These are phyloP conservation scores for Diplodia scrobiculata DNA, from an alignment of 2,329 filamentous ascomycete genomes.

Conservation along the genomic window DNA sequence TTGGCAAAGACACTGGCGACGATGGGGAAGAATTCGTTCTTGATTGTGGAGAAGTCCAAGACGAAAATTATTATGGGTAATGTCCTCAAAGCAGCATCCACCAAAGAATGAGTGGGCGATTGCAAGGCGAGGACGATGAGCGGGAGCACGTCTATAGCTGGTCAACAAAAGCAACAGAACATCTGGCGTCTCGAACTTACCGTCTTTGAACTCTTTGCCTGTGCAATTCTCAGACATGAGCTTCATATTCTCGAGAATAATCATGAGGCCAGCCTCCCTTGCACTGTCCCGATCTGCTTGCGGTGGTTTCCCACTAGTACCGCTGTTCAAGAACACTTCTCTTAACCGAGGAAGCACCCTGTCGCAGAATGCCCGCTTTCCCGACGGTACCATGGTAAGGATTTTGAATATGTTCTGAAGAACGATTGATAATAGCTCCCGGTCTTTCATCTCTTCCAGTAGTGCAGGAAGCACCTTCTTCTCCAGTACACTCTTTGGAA, in stretches of 20 bases:
- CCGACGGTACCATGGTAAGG: constrained; percentile 73
- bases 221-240: constrained; percentile 77
- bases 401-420: constrained; percentile 93
- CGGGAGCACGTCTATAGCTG: constrained; percentile 74
- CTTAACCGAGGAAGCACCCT: constrained; percentile 82
- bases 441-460: constrained; percentile 91
- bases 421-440: constrained; percentile 79
- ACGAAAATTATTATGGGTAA: constrained; percentile 80
- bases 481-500: constrained; percentile 89
- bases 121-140: constrained; percentile 82
- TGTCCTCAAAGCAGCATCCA: constrained; percentile 80
- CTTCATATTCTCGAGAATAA: constrained; percentile 80
- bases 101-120: constrained; percentile 82
- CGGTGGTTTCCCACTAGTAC: constrained; percentile 46
- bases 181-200: constrained; percentile 51
- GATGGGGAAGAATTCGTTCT: constrained; percentile 93
- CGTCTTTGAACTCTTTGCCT: constrained; percentile 92
- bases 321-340: constrained; percentile 72
- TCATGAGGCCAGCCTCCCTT: constrained; percentile 87
- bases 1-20: constrained; percentile 88
- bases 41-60: constrained; percentile 94
- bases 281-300: constrained; percentile 73
- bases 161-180: not conserved
- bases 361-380: constrained; percentile 77
- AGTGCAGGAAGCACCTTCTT: constrained; percentile 89